Evolutionary conservation across 441 rosid genomes (phyloP).

Genomic region (Mallotus repandus): DNA sequence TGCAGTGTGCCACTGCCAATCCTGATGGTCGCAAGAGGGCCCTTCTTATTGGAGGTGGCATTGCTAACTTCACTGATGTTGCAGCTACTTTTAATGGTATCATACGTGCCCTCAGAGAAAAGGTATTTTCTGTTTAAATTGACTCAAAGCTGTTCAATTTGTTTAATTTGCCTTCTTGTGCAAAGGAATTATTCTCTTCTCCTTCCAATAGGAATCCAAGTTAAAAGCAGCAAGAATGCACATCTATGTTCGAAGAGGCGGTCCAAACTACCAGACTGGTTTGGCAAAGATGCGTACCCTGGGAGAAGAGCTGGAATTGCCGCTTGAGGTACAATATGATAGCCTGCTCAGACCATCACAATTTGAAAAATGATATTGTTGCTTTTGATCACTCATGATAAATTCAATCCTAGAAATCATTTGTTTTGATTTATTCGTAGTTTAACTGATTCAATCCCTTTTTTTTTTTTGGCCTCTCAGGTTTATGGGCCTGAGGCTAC

Average conservation of each 20-base stretch:
- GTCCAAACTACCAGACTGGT: constrained; percentile 91
- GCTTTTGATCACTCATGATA: not conserved
- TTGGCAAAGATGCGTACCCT: constrained; percentile 74
- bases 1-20: constrained; percentile 80
- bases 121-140: constrained; percentile 39
- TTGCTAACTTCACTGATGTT: constrained; percentile 91
- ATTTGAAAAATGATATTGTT: not conserved
- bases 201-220: constrained; percentile 57
- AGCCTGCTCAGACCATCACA: not conserved
- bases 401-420: not conserved
- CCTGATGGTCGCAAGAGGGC: constrained; percentile 91
- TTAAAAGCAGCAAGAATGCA: constrained; percentile 93
- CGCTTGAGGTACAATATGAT: constrained; percentile 61
- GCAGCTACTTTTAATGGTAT: constrained; percentile 92
- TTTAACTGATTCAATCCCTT: not conserved
- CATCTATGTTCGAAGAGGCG: constrained; percentile 86
- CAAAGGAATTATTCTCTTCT: not conserved
- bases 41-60: constrained; percentile 89
- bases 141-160: not conserved
- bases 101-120: constrained; percentile 79
- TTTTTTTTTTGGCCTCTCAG: constrained; percentile 29
- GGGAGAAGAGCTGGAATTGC: constrained; percentile 79
- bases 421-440: not conserved
- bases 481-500: constrained; percentile 89
- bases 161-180: constrained; percentile 14